Conservation (phyloP, 2,329 filamentous ascomycete species). For the Cryphonectria naterciae region DNA sequence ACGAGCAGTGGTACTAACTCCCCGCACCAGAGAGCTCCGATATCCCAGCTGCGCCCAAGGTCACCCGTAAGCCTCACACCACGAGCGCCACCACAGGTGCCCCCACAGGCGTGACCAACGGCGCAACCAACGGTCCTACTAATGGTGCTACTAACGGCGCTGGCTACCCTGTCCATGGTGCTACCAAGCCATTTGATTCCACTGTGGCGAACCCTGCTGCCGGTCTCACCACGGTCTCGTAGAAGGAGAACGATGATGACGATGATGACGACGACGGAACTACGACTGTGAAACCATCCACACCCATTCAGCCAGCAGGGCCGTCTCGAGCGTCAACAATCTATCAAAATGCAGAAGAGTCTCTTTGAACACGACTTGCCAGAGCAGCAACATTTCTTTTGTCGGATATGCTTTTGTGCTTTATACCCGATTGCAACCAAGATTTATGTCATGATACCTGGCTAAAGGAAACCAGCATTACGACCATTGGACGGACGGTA, state of each 20-base stretch:
- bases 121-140: constrained; percentile 31
- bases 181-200: constrained; percentile 21
- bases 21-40: constrained; percentile 58
- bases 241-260: background rate
- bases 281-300: background rate
- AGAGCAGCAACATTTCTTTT: constrained; percentile 6
- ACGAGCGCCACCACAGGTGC: constrained; percentile 21
- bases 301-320: background rate
- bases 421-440: constrained; percentile 24
- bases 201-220: constrained; percentile 9
- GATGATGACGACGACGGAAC: background rate
- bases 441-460: constrained; percentile 25
- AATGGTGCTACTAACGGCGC: constrained; percentile 32
- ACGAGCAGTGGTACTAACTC: background rate
- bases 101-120: constrained; percentile 24
- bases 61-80: constrained; percentile 53
- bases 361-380: background rate
- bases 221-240: constrained; percentile 15
- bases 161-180: constrained; percentile 23
- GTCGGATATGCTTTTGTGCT: constrained; percentile 18
- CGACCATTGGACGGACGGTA: background rate
- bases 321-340: constrained; percentile 18
- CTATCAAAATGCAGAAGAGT: constrained; percentile 19
- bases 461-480: constrained; percentile 20
- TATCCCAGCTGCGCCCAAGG: constrained; percentile 64